Percentiles rank a stretch among this genome's conserved stretches.
phyloP scores from a whole-genome alignment of 495 filamentous ascomycete genomes.

The Baudoinia panamericana region DNA sequence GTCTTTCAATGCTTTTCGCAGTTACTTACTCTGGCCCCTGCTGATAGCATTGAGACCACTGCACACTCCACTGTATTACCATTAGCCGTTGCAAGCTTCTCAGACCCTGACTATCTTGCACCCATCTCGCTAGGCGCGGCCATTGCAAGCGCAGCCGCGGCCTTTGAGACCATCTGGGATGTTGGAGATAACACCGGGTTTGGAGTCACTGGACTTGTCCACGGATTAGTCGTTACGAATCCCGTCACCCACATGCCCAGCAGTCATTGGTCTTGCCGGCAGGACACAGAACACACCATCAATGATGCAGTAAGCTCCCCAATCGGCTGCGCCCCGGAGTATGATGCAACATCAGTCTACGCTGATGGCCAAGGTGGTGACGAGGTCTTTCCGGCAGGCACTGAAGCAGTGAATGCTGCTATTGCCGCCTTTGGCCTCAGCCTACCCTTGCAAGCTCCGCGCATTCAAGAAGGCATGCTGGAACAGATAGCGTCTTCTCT shows the following conservation, averaged over 20 bases:
- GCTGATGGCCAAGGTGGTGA: slow-evolving; percentile 26
- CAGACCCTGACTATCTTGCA: slow-evolving; percentile 78
- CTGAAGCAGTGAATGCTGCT: slow-evolving; percentile 85
- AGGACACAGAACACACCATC: slow-evolving; percentile 54
- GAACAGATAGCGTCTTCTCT: slow-evolving; percentile 85
- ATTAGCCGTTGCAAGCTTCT: slow-evolving; percentile 81
- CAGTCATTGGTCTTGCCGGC: slow-evolving; percentile 47
- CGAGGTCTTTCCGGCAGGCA: slow-evolving; percentile 70
- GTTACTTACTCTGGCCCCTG: slow-evolving; percentile 71
- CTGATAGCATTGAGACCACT: slow-evolving; percentile 66
- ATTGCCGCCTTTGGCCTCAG: slow-evolving; percentile 85
- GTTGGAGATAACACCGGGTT: slow-evolving; percentile 88
- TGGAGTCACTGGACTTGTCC: slow-evolving; percentile 73
- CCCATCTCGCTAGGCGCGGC: slow-evolving; percentile 77
- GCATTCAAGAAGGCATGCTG: slow-evolving; percentile 87
- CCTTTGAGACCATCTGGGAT: slow-evolving; percentile 90
- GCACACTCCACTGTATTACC: slow-evolving; percentile 87
- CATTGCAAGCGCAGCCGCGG: slow-evolving; percentile 80
- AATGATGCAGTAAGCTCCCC: slow-evolving; percentile 56
- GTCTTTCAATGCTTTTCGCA: slow-evolving; percentile 91
- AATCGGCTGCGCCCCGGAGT: slow-evolving; percentile 69
- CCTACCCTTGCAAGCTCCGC: slow-evolving; percentile 71
- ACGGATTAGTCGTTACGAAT: slow-evolving; percentile 50
- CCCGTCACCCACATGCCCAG: slow-evolving; percentile 35
- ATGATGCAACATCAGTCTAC: slow-evolving; percentile 73